phyloP scores from a whole-genome alignment of 805 yeast genomes.

The Scheffersomyces stipitis region DNA sequence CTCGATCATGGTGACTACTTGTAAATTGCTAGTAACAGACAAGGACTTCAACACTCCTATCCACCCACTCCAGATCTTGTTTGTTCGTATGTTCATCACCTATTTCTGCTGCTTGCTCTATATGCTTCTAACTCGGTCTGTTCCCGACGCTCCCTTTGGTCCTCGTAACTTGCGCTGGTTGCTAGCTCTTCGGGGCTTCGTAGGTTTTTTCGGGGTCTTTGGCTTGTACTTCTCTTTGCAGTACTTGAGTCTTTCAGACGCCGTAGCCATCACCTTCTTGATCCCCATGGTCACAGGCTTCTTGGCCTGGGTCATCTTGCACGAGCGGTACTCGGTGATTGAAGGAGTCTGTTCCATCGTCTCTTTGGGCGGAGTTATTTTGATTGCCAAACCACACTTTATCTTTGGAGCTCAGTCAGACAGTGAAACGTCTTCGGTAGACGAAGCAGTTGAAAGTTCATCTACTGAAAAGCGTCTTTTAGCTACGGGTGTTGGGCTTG shows the following conservation, averaged over 20 bases:
- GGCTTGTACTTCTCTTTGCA: conserved; percentile 73
- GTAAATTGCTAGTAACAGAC: conserved; percentile 72
- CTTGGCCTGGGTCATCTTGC: conserved; percentile 64
- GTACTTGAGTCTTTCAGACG: conserved; percentile 76
- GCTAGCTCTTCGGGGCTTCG: conserved; percentile 60
- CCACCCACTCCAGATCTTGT: conserved; percentile 75
- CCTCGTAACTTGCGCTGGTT: conserved; percentile 55
- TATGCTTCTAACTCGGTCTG: conserved; percentile 48
- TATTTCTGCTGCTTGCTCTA: conserved; percentile 55
- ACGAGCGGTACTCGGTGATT: conserved; percentile 61
- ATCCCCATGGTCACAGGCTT: conserved; percentile 76
- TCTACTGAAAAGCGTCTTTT: conserved; percentile 55
- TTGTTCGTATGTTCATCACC: conserved; percentile 77
- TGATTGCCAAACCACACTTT: conserved; percentile 80
- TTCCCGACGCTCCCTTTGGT: conserved; percentile 69
- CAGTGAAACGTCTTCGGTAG: conserved; percentile 21
- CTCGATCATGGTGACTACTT: conserved; percentile 71
- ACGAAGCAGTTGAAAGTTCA: conserved; percentile 48
- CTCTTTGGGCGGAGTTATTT: conserved; percentile 72
- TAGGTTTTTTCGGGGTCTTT: conserved; percentile 76
- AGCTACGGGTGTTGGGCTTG: conserved; percentile 62
- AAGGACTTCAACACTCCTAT: conserved; percentile 57
- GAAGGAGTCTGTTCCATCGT: conserved; percentile 70
- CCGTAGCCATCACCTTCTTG: conserved; percentile 76
- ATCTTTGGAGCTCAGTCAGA: conserved; percentile 51